phyloP scores from a whole-genome alignment of 345 rosid species.

The Combretum micranthum region DNA sequence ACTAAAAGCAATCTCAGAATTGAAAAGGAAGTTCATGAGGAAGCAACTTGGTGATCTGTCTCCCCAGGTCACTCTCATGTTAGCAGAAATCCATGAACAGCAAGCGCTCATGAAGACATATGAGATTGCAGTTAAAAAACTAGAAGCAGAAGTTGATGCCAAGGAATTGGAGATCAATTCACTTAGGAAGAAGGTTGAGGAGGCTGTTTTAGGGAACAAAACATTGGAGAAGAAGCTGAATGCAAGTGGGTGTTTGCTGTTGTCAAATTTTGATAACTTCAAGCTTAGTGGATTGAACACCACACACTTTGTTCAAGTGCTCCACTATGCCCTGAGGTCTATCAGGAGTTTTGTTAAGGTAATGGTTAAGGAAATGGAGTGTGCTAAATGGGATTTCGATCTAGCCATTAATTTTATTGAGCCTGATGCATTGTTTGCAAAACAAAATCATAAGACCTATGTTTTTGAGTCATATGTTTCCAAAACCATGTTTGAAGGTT shows the following conservation, averaged over 20 bases:
- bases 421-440: slow-evolving; percentile 24
- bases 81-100: slow-evolving; percentile 94
- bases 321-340: slow-evolving; percentile 53
- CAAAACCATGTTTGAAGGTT: slow-evolving; percentile 61
- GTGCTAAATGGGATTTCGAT: slow-evolving; percentile 74
- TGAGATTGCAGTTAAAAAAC: slow-evolving; percentile 68
- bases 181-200: slow-evolving; percentile 31
- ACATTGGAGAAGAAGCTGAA: slow-evolving; percentile 57
- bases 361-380: slow-evolving; percentile 73
- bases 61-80: slow-evolving; percentile 78
- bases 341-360: slow-evolving; percentile 54
- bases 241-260: slow-evolving; percentile 56
- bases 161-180: slow-evolving; percentile 35
- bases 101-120: slow-evolving; percentile 86
- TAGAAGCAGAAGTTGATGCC: slow-evolving; percentile 39
- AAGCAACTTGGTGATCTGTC: slow-evolving; percentile 61
- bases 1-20: slow-evolving; percentile 57
- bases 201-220: slow-evolving; percentile 29
- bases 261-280: slow-evolving; percentile 45
- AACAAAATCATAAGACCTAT: slow-evolving; percentile 45
- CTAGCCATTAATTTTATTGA: slow-evolving; percentile 59
- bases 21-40: slow-evolving; percentile 58
- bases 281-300: slow-evolving; percentile 30
- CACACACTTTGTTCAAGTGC: slow-evolving; percentile 45
- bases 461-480: slow-evolving; percentile 72